These are phyloP conservation scores for Lotmaria passim DNA, from an alignment of 208 protist species.

Conservation along the genomic window DNA sequence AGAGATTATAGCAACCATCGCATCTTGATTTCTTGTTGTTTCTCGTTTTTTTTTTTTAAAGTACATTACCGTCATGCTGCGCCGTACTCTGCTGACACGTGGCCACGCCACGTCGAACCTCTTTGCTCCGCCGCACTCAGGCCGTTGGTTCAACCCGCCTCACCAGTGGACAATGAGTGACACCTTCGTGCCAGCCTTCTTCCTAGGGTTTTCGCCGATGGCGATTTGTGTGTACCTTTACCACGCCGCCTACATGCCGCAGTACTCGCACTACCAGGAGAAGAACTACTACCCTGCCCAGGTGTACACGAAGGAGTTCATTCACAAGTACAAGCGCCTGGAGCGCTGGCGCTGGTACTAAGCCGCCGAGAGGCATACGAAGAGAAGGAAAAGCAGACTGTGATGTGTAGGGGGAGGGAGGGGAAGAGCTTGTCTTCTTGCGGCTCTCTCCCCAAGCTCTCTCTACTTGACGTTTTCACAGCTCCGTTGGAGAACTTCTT, in stretches of 20 bases:
- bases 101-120: constrained; percentile 91
- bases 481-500: no score
- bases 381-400: not conserved
- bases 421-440: no score
- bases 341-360: constrained; percentile 93
- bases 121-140: constrained; percentile 86
- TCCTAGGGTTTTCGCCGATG: constrained; percentile 84
- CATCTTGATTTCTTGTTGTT: no score
- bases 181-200: constrained; percentile 84
- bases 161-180: constrained; percentile 93
- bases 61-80: constrained; percentile 62
- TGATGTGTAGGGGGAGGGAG: no score
- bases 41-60: not conserved
- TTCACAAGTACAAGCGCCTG: constrained; percentile 89
- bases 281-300: constrained; percentile 92
- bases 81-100: constrained; percentile 54
- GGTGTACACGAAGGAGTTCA: constrained; percentile 93
- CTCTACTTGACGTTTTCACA: no score
- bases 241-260: constrained; percentile 88
- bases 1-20: no score
- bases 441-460: no score
- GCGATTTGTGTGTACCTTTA: constrained; percentile 83
- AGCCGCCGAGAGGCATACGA: not conserved
- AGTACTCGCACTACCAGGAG: constrained; percentile 92
- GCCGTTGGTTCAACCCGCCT: constrained; percentile 92